Conservation (phyloP, 257 asterid genomes). For the Capsicum rhomboideum region DNA sequence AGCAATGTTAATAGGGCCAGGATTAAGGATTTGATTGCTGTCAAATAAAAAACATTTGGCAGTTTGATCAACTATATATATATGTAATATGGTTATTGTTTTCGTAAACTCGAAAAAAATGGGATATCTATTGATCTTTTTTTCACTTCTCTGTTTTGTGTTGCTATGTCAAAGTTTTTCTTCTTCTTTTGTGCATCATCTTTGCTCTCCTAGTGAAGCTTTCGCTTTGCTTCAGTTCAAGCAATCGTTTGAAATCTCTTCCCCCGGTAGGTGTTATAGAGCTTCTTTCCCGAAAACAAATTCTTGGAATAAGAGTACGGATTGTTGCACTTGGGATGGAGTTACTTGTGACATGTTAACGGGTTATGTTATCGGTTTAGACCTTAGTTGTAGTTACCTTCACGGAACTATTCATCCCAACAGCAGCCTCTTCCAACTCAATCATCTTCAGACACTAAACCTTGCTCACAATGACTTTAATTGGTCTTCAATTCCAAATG, state of each 20-base stretch:
- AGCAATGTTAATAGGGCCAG: too few species aligned
- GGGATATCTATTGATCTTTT: not conserved
- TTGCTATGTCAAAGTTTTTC: not conserved
- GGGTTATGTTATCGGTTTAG: not conserved
- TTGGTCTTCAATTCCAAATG: too few species aligned
- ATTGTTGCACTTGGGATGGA: not conserved
- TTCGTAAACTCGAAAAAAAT: not conserved
- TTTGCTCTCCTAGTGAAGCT: not conserved
- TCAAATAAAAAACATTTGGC: too few species aligned
- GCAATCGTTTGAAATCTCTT: not conserved
- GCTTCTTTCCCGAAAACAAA: not conserved
- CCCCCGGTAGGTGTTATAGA: not conserved
- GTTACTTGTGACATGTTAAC: not conserved
- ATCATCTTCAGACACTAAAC: too few species aligned
- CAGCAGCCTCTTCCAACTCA: not conserved
- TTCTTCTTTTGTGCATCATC: not conserved
- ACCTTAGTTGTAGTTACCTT: not conserved
- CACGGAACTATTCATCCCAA: fast-evolving
- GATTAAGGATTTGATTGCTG: too few species aligned
- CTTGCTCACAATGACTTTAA: too few species aligned
- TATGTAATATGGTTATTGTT: too few species aligned
- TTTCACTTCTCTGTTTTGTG: not conserved
- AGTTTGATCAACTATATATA: too few species aligned
- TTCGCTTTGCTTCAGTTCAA: not conserved
- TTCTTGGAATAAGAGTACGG: not conserved